Conservation (phyloP, 768 basidiomycete species). For the Cystobasidium onofrii region DNA sequence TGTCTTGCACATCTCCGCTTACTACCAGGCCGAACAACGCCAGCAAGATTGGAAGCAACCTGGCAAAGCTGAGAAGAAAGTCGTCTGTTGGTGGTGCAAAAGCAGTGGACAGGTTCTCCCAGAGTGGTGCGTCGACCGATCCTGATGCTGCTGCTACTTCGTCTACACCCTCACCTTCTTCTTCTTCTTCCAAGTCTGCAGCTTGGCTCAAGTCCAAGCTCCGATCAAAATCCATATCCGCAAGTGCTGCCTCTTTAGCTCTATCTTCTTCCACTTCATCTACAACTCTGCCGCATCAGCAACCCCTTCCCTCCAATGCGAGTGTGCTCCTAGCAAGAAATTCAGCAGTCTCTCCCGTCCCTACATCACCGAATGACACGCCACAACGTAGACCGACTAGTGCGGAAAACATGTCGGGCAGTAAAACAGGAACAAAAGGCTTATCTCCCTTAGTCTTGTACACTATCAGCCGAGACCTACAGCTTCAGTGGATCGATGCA, state of each 20-base stretch:
- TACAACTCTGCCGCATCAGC: not conserved
- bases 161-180: not conserved
- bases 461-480: constrained; percentile 10
- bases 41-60: not conserved
- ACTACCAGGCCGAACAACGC: not conserved
- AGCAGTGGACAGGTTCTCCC: not conserved
- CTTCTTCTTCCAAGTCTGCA: not conserved
- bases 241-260: not conserved
- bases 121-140: not conserved
- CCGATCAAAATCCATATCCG: not conserved
- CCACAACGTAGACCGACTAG: not conserved
- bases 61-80: constrained; percentile 9
- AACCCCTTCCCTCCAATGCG: not conserved
- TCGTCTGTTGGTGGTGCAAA: not conserved
- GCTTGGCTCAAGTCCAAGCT: not conserved
- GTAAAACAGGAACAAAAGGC: not conserved
- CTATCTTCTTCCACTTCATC: not conserved
- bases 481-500: constrained; percentile 3
- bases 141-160: not conserved
- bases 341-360: not conserved
- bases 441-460: not conserved
- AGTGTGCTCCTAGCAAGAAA: not conserved
- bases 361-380: not conserved
- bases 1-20: not conserved
- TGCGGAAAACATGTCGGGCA: not conserved